A percentile compares a stretch with the other conserved stretches of the same genome.
phyloP scores from a whole-genome alignment of 371 early-diverging fungal genomes.

The Haplosporangium sp. region DNA sequence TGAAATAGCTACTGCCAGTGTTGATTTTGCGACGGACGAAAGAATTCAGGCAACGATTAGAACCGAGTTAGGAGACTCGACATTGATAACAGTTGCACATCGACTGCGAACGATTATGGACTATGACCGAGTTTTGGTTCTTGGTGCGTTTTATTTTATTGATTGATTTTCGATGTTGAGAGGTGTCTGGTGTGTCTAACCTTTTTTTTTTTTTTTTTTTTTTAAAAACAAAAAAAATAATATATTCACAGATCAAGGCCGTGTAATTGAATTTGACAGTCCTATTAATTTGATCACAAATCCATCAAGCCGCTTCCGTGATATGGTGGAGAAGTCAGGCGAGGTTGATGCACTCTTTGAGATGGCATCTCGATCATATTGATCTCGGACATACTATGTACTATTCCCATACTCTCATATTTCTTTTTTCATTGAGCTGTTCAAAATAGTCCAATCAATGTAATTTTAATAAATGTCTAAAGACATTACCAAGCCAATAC shows the following conservation, averaged over 20 bases:
- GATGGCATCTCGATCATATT: constrained; percentile 57
- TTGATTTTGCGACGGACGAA: constrained; percentile 77
- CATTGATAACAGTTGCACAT: constrained; percentile 78
- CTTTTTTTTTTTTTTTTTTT: not conserved
- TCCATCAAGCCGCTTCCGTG: constrained; percentile 63
- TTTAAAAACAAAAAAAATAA: not conserved
- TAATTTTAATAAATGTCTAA: not conserved
- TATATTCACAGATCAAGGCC: constrained; percentile 57
- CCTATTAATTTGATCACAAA: constrained; percentile 65
- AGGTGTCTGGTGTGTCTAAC: too few species aligned
- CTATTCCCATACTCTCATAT: not conserved
- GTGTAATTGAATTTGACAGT: constrained; percentile 71
- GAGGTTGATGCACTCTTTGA: constrained; percentile 69
- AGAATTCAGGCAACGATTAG: constrained; percentile 80
- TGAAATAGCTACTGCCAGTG: constrained; percentile 79
- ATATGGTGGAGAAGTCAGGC: constrained; percentile 77
- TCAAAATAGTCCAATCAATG: not conserved
- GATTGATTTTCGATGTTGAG: not conserved
- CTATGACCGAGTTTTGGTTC: constrained; percentile 83
- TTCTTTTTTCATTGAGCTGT: not conserved
- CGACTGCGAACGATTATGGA: constrained; percentile 83
- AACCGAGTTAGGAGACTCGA: constrained; percentile 67
- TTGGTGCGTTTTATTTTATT: constrained; percentile 41
- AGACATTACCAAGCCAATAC: too few species aligned
- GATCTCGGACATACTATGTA: not conserved